A percentile compares a stretch with the other conserved stretches of the same genome.
These are phyloP conservation scores for Polychaeton citri DNA, from an alignment of 2,329 filamentous ascomycete genomes.

Conservation along the genomic window DNA sequence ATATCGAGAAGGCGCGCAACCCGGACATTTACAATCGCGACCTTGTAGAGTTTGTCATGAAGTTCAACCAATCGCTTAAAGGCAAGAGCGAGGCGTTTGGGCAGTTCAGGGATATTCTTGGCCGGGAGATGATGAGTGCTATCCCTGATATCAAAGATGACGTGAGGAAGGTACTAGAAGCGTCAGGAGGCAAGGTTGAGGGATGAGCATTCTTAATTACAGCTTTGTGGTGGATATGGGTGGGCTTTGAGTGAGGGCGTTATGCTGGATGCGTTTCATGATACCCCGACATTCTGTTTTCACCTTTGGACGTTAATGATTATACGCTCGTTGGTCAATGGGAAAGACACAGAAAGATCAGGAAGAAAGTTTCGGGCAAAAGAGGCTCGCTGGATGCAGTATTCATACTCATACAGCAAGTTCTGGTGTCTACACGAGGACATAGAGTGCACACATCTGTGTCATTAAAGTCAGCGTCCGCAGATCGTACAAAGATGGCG, in stretches of 20 bases:
- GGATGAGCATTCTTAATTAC: too few species aligned
- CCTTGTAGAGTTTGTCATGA: constrained; percentile 50
- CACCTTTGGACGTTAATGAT: too few species aligned
- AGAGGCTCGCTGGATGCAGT: too few species aligned
- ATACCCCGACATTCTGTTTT: too few species aligned
- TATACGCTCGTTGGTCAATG: too few species aligned
- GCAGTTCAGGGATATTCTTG: constrained; percentile 45
- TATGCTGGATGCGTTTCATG: not conserved
- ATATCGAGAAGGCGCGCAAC: constrained; percentile 50
- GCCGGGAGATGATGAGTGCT: constrained; percentile 42
- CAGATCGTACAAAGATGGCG: not conserved
- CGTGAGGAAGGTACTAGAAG: constrained; percentile 37
- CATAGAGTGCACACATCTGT: constrained; percentile 48
- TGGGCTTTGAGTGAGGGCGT: not conserved
- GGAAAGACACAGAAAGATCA: too few species aligned
- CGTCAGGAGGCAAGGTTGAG: constrained; percentile 25
- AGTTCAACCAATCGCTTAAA: constrained; percentile 48
- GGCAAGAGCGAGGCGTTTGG: constrained; percentile 48
- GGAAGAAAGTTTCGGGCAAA: too few species aligned
- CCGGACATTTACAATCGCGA: constrained; percentile 55
- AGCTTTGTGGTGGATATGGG: too few species aligned
- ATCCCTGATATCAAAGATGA: constrained; percentile 45
- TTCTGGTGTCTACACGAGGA: constrained; percentile 32
- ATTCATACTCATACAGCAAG: too few species aligned
- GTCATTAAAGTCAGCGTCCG: constrained; percentile 8